Conservation (phyloP, 2,329 filamentous ascomycete species). For the Phyllosticta citriasiana region DNA sequence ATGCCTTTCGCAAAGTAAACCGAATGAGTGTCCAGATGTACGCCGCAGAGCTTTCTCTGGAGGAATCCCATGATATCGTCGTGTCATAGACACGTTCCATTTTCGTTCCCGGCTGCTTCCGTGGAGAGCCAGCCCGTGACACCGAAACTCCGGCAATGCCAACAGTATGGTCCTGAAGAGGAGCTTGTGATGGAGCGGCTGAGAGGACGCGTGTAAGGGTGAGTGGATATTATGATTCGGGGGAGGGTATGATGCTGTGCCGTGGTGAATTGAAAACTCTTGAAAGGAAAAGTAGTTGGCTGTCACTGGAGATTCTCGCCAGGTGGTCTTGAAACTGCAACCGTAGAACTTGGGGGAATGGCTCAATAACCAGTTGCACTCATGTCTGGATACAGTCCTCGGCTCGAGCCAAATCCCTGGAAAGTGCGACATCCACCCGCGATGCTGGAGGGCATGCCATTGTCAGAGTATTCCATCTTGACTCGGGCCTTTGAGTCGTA, state of each 20-base stretch:
- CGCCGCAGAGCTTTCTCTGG: constrained; percentile 7
- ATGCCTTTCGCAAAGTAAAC: neutral
- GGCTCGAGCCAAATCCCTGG: constrained; percentile 37
- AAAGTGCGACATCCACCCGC: constrained; percentile 33
- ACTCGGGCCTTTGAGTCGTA: constrained; percentile 28
- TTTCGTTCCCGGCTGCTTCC: constrained; percentile 6
- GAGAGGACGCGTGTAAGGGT: constrained; percentile 2
- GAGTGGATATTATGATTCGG: constrained; percentile 6
- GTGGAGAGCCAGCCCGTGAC: neutral
- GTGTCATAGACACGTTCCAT: constrained; percentile 6
- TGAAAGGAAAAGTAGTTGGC: neutral
- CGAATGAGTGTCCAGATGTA: neutral
- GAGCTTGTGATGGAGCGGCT: neutral
- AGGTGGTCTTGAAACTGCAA: too few species aligned
- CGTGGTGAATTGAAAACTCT: neutral
- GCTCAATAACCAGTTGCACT: constrained; percentile 27
- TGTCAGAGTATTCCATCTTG: constrained; percentile 34
- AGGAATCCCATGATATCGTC: constrained; percentile 8
- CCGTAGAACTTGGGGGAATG: neutral
- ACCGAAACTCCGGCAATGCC: constrained; percentile 10
- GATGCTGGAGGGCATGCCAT: constrained; percentile 22
- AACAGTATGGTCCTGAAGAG: neutral
- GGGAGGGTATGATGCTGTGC: constrained; percentile 3
- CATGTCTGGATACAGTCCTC: constrained; percentile 38
- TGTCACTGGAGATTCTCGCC: neutral